Base-by-base conservation (phyloP, 805 yeast species). In the Suhomyces sp. region DNA sequence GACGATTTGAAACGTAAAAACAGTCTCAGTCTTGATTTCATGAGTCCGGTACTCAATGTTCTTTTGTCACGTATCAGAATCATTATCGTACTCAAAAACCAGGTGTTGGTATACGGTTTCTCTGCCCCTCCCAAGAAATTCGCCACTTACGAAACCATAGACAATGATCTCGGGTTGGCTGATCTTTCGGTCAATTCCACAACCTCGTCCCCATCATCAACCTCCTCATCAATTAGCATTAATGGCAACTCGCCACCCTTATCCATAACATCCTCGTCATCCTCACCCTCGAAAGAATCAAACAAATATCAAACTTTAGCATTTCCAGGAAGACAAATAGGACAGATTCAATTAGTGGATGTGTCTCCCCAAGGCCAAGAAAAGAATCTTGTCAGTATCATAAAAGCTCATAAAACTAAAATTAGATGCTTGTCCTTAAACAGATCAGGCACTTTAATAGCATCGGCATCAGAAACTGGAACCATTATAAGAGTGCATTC, bases 1-100 rank as follows among this genome's bases (percentile, higher is more conserved):
- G 97, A 91, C 60, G 98, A 91, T 56, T 59, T 86, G 41, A 85
- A 86, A 58, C 74, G 81, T 43, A 80, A 79, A 46, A 80, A 81
- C 19, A 83, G 90, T 4, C 67, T 87, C 13, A 73, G 74, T 23
- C 61, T 93, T 40, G 93, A 86, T 54, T 88, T 90, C 54, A 72
- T 75, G 68, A 76, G 81, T 29, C 85, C 91, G 0, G 81, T 91
- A 4, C 63, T 83, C 30, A 79, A 83, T 44, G 88, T 87, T 7
- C 71, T 82, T 25, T 59, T 91, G 25, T 83, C 95, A 8, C 69
- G 96, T 37, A 76, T 82, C 9, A 66, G 88, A 36, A 81, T 91
- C 3, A 74, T 90, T 4, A 88, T 84, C 3, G 83, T 86, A 0
- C 65, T 88, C 38, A 72, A 69, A 35, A 77, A 76, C 50, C 79